These are phyloP conservation scores for Diospyros lotus DNA, from an alignment of 148 eudicot genomes.

Conservation along the genomic window DNA sequence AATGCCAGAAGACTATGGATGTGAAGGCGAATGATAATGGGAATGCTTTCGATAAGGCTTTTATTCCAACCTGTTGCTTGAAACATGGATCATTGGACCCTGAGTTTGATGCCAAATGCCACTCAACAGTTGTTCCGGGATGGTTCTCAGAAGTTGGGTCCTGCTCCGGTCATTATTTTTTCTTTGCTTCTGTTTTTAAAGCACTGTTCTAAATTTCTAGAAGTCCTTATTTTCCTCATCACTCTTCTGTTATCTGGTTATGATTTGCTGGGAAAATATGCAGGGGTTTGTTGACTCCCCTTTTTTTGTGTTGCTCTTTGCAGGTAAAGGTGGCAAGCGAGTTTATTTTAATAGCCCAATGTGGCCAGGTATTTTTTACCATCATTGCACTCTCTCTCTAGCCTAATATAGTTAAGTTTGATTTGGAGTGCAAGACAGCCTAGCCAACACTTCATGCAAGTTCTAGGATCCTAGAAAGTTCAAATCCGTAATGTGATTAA, in stretches of 20 bases:
- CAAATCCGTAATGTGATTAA: not conserved
- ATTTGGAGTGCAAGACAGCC: not conserved
- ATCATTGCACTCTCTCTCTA: not conserved
- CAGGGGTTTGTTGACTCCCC: conserved; percentile 8
- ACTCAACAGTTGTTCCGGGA: conserved; percentile 92
- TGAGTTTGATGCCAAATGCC: conserved; percentile 72
- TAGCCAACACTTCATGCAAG: not conserved
- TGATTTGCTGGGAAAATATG: not conserved
- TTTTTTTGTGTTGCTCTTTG: conserved; percentile 4
- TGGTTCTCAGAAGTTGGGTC: conserved; percentile 79
- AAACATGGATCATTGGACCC: conserved; percentile 61
- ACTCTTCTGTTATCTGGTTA: not conserved
- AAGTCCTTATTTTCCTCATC: not conserved
- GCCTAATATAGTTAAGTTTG: not conserved
- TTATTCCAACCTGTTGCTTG: conserved; percentile 77
- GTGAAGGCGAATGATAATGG: conserved; percentile 57
- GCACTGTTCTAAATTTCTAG: not conserved
- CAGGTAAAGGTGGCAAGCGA: conserved; percentile 47
- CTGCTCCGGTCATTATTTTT: conserved; percentile 48
- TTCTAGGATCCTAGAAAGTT: not conserved
- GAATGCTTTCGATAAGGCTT: conserved; percentile 29
- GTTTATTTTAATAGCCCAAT: conserved; percentile 91
- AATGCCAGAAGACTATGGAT: conserved; percentile 68
- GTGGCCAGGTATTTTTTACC: conserved; percentile 83
- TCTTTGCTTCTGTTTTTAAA: not conserved